A percentile compares a stretch with the other conserved stretches of the same genome.
These are phyloP conservation scores for Gryganskiella cystojenkinii DNA, from an alignment of 192 early-diverging fungal genomes.

Conservation along the genomic window DNA sequence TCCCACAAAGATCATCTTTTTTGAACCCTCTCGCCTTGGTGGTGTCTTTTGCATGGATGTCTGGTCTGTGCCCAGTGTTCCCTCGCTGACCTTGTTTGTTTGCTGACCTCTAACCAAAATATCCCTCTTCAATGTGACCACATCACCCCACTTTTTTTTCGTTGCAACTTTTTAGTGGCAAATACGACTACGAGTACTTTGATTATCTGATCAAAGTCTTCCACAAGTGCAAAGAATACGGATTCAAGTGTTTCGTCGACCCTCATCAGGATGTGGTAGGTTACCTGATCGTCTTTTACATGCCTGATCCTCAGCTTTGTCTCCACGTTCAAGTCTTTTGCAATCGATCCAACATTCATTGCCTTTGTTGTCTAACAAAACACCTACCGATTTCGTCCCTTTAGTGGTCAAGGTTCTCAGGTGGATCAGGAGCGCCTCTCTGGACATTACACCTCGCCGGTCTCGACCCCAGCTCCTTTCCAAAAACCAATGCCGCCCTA, in stretches of 20 bases:
- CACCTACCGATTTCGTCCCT: background rate
- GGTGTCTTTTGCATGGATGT: too few relatives aligned
- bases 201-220: slow-evolving; percentile 64
- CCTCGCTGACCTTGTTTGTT: too few relatives aligned
- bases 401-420: slow-evolving; percentile 68
- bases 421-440: slow-evolving; percentile 67
- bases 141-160: background rate
- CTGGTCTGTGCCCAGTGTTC: too few relatives aligned
- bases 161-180: slow-evolving; percentile 52
- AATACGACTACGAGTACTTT: slow-evolving; percentile 63
- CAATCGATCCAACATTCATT: background rate
- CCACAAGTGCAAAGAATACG: slow-evolving; percentile 56
- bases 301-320: background rate
- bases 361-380: background rate
- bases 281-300: background rate
- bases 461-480: slow-evolving; percentile 56
- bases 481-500: slow-evolving; percentile 60
- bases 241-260: slow-evolving; percentile 63
- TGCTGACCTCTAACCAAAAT: slow-evolving; percentile 7
- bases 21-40: too few relatives aligned
- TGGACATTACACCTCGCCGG: slow-evolving; percentile 66
- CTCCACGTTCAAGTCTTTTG: background rate
- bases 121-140: background rate
- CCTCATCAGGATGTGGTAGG: slow-evolving; percentile 70
- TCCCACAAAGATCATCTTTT: too few relatives aligned